Base-by-base conservation (phyloP, 2,329 filamentous ascomycete genomes). In the Pleomassaria siparia region DNA sequence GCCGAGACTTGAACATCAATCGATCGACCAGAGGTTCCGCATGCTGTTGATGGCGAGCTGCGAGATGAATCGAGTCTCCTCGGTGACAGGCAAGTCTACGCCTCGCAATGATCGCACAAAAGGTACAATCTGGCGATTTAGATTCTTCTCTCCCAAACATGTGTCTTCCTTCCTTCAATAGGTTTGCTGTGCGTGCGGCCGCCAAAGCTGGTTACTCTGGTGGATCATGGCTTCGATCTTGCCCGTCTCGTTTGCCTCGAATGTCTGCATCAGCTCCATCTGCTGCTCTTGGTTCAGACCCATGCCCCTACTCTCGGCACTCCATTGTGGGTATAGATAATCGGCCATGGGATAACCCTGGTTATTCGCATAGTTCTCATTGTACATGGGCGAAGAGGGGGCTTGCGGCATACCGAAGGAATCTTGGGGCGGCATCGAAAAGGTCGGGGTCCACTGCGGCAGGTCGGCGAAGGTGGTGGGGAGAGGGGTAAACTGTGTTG, bases 211-310 rank as follows among this genome's bases (percentile, higher is more conserved):
- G 44, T 71, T 68, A 47, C 68, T 72, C 28, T 72, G 68, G 46
- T 72, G 59, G 21, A 73, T 72, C 69, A 73, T 72, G 35, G 62
- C 60, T 47, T 73, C 67, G 15, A 73, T 68, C 50, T 71, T 69
- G 43, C 64, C 62, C 1, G 66, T 66, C 18, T 72, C 71, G 41
- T 71, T 70, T 35, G 64, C 87, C 68, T 94, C 88, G 26, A 95
- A 78, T 40, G 85, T 84, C 46, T 85, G 83, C 87, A 95, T 90
- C 29, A 95, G 75, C 73, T 95, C 88, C 53, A 86, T 73, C 70
- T 94, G 89, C 70, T 95, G 89, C 62, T 89, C 82, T 54, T 91
- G 86, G 49, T 85, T 91, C 25, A 95, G 75, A 49, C 78, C 78
- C 20, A 61, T 60, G 4, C 62, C 61, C 40, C 67, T 52, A 7